Evolutionary conservation across 2,329 filamentous ascomycete species (phyloP).

Genomic region (Xylariaceae sp.): DNA sequence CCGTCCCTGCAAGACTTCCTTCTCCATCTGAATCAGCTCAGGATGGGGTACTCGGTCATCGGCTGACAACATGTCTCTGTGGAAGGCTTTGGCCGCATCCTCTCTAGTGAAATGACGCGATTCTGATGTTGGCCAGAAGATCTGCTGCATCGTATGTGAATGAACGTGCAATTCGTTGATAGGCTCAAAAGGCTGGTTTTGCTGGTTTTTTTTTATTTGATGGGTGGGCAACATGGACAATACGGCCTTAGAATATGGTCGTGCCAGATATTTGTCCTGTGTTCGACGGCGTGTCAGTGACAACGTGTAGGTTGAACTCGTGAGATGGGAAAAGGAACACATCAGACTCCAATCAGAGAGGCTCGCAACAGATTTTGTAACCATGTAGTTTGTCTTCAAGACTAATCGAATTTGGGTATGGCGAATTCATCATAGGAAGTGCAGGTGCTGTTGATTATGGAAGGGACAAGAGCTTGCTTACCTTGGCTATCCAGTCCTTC

Average conservation of each 20-base stretch:
- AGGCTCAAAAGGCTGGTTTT: constrained; percentile 47
- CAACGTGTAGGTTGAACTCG: constrained; percentile 2
- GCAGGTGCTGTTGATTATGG: constrained; percentile 3
- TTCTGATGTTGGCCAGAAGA: constrained; percentile 62
- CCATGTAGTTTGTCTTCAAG: constrained; percentile 93
- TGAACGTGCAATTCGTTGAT: constrained; percentile 65
- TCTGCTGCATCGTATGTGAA: constrained; percentile 55
- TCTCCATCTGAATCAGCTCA: constrained; percentile 55
- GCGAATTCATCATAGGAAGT: constrained; percentile 53
- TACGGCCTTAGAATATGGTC: constrained; percentile 72
- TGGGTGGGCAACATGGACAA: constrained; percentile 75
- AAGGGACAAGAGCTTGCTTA: constrained; percentile 38
- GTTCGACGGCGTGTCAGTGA: constrained; percentile 5
- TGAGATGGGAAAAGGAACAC: constrained; percentile 2
- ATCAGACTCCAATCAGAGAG: constrained; percentile 57
- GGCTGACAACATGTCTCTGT: constrained; percentile 54
- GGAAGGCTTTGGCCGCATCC: constrained; percentile 63
- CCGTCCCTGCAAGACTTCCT: constrained; percentile 37
- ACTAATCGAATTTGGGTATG: constrained; percentile 92
- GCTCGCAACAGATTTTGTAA: constrained; percentile 74
- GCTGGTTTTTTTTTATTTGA: constrained; percentile 48
- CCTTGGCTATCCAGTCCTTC: constrained; percentile 70
- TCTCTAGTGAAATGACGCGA: constrained; percentile 59
- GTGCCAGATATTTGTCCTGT: constrained; percentile 73
- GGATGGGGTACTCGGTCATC: constrained; percentile 60